phyloP scores from a whole-genome alignment of 495 filamentous ascomycete species.

The Physcia stellaris region DNA sequence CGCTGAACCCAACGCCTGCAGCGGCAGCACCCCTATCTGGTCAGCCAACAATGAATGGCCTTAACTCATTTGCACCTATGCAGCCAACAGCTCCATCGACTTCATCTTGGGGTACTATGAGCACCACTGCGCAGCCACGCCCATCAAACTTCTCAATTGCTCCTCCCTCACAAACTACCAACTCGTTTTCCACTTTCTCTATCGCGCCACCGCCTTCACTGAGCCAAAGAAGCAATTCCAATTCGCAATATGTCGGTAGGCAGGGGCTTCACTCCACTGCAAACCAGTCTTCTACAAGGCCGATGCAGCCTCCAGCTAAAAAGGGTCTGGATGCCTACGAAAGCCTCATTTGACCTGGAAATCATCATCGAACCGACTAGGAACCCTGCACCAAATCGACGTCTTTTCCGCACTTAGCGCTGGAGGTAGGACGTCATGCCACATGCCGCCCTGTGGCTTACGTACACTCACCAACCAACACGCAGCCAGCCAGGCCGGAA shows the following conservation, averaged over 20 bases:
- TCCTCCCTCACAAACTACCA: constrained; percentile 22
- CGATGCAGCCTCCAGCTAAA: too few species aligned
- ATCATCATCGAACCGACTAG: background rate
- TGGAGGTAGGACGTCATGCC: too few species aligned
- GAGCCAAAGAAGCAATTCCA: too few species aligned
- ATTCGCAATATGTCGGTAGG: too few species aligned
- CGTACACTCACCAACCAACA: too few species aligned
- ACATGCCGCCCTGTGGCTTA: too few species aligned
- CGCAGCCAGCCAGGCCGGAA: too few species aligned
- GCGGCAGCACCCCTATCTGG: constrained; percentile 10
- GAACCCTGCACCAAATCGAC: too few species aligned
- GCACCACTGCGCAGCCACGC: constrained; percentile 1
- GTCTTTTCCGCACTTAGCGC: too few species aligned
- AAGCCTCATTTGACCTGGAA: constrained; percentile 38
- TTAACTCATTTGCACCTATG: constrained; percentile 9
- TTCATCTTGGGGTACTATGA: constrained; percentile 4
- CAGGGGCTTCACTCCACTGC: too few species aligned
- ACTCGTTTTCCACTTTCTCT: constrained; percentile 1
- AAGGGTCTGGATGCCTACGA: constrained; percentile 66
- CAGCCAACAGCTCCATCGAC: constrained; percentile 7
- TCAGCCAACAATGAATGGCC: constrained; percentile 3
- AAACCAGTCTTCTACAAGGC: too few species aligned
- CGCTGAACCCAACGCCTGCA: constrained; percentile 27
- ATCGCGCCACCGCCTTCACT: constrained; percentile 6
- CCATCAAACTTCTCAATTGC: constrained; percentile 29